Base-by-base conservation (phyloP, 371 early-diverging fungal species). In the Circinella minor region DNA sequence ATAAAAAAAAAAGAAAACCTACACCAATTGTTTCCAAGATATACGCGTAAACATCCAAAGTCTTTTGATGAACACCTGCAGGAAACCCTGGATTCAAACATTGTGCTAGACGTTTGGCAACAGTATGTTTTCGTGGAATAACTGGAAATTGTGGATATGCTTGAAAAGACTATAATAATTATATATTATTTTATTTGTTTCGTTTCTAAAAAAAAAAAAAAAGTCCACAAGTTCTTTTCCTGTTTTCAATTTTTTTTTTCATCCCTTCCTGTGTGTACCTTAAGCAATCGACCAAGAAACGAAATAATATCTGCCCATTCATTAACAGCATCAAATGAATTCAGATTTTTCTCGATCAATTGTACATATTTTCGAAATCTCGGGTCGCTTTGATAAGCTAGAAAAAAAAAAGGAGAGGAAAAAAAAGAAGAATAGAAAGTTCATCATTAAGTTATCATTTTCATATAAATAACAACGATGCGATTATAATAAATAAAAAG, bases 21-120 rank as follows among this genome's bases (percentile, higher is more conserved):
- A 92, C 94, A 36, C 94, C 94, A 70, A 95, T 93, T 38, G 89
- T 92, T 18, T 90, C 82, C 66, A 98, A 89, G n/a, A 99, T 89
- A 61, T 92, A 90, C 4, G 84, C 87, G 78, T 99, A 99, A 1
- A 96, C 93, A 65, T 95, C 93, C 57, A 99, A 73, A 4, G 97
- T 92, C 80, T 98, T 99, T 76, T 94, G 96, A 79, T 99, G 99
- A 18, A 99, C 99, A 20, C 99, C 99, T 34, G 98, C 92, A 10
- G 99, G 99, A n/a, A 99, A 86, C 17, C 95, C 96, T 14, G 99
- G 99, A 76, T 99, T 99, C 64, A 99, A 88, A 70, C 98, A 99
- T 74, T 99, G 99, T 0, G 97, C 98, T 46, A 99, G 84, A 27
- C 99, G 91, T 84, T 98, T 98, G 61, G 95, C 91, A 6, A 99